A percentile compares a stretch with the other conserved stretches of the same genome.
Conservation (phyloP, 1,139 yeast genomes). For the Debaryomyces singareniensis region DNA sequence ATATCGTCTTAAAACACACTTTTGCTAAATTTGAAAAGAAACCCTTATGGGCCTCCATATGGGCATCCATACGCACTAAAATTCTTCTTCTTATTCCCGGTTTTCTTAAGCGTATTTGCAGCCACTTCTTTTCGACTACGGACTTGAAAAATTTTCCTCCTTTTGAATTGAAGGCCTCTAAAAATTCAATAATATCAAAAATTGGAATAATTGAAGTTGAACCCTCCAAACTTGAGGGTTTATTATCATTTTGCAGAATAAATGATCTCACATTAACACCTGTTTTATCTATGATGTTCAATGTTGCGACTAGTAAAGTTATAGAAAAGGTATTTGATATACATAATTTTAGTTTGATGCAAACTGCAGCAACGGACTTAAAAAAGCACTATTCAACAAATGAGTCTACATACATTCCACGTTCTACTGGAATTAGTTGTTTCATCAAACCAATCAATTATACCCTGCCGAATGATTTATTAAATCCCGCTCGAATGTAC, state of each 20-base stretch:
- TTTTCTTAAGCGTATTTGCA: conserved; percentile 1
- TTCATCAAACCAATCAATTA: neutral
- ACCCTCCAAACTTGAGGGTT: conserved; percentile 6
- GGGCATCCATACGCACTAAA: too few species aligned
- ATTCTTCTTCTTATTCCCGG: conserved; percentile 4
- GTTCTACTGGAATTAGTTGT: too few species aligned
- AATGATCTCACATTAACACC: conserved; percentile 22
- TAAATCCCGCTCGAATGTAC: neutral
- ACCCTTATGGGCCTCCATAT: too few species aligned
- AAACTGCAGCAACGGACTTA: conserved; percentile 3
- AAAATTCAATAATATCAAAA: conserved; percentile 7
- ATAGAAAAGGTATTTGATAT: conserved; percentile 11
- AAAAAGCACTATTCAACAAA: too few species aligned
- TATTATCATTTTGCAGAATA: conserved; percentile 10
- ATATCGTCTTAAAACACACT: too few species aligned
- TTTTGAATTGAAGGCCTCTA: conserved; percentile 2
- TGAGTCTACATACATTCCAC: conserved; percentile 14
- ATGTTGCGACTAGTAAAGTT: conserved; percentile 16
- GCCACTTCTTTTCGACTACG: conserved; percentile 7
- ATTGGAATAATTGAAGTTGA: conserved; percentile 12
- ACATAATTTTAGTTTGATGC: conserved; percentile 9
- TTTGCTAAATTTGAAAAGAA: too few species aligned
- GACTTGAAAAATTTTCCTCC: conserved; percentile 2
- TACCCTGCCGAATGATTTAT: too few species aligned
- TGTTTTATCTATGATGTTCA: conserved; percentile 13